These are phyloP conservation scores for Neofusicoccum parvum DNA, from an alignment of 2,329 filamentous ascomycete genomes.

Conservation along the genomic window DNA sequence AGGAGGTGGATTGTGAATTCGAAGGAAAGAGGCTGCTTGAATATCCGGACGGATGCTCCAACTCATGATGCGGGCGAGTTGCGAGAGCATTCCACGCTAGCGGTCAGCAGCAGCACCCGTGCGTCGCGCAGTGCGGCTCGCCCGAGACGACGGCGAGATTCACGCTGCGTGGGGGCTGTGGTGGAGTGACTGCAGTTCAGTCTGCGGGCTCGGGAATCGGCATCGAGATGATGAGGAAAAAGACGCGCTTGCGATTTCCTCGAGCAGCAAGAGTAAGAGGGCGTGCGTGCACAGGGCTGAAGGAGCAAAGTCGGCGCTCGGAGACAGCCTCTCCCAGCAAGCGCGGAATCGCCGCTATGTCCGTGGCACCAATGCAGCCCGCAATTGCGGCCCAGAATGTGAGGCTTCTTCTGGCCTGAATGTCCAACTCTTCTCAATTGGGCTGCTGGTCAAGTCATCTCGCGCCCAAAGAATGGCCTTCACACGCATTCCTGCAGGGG, in stretches of 20 bases:
- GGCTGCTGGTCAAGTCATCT: neutral
- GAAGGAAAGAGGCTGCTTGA: too few relatives aligned
- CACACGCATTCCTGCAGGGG: too few relatives aligned
- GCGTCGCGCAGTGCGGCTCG: neutral
- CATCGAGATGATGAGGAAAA: neutral
- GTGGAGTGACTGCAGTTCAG: neutral
- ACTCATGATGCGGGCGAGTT: too few relatives aligned
- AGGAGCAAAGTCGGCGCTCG: conserved; percentile 16
- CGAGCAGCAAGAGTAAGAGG: neutral
- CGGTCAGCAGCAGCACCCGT: neutral
- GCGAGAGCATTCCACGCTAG: neutral
- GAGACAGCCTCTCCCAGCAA: neutral
- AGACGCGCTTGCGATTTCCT: neutral
- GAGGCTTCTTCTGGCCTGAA: neutral
- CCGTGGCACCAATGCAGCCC: neutral
- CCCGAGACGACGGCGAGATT: conserved; percentile 9
- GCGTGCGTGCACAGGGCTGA: neutral
- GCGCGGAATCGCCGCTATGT: neutral
- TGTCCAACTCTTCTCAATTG: neutral
- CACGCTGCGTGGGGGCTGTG: neutral
- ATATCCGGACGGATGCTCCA: too few relatives aligned
- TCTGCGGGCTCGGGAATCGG: neutral
- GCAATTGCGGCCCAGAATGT: neutral
- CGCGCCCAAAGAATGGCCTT: neutral
- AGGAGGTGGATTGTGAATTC: too few relatives aligned